Percentiles rank a stretch among this genome's conserved stretches.
Conservation (phyloP, 1,139 yeast species). For the Candida mesenterica region DNA sequence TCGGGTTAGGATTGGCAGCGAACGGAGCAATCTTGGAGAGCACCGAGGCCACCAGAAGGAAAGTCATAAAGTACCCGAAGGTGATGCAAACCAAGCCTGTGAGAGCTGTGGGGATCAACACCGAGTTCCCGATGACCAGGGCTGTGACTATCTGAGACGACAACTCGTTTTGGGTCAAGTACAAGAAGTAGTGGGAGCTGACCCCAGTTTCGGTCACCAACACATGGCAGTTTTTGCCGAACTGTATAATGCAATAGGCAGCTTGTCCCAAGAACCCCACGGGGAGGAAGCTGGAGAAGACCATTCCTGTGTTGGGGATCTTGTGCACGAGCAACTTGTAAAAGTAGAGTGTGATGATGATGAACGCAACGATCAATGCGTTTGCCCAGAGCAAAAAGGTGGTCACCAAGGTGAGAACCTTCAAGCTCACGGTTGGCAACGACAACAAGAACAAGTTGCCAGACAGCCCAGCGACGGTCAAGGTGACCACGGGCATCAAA, state of each 20-base stretch:
- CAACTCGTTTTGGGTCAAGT: background rate
- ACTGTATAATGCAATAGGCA: constrained; percentile 59
- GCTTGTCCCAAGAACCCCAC: constrained; percentile 79
- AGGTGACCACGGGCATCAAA: constrained; percentile 70
- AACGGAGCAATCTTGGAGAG: constrained; percentile 22
- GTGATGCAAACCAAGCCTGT: constrained; percentile 17
- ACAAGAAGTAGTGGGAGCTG: constrained; percentile 8
- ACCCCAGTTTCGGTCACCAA: constrained; percentile 12
- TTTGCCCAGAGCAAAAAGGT: constrained; percentile 64
- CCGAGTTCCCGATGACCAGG: constrained; percentile 16
- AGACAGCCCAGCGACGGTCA: constrained; percentile 69
- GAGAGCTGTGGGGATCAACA: constrained; percentile 24
- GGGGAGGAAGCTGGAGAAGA: constrained; percentile 58
- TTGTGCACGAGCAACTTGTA: constrained; percentile 58
- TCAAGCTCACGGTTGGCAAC: constrained; percentile 40
- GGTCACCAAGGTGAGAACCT: constrained; percentile 52
- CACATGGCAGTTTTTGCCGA: constrained; percentile 43
- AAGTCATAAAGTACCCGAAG: constrained; percentile 24
- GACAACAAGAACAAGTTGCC: constrained; percentile 53
- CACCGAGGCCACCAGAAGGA: constrained; percentile 18
- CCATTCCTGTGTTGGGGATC: constrained; percentile 48
- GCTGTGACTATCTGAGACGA: background rate
- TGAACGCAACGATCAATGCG: constrained; percentile 61
- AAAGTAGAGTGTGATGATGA: constrained; percentile 52
- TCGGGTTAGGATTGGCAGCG: constrained; percentile 17